Conservation (phyloP, 73 alveolate genomes). For the Paramecium octaurelia region DNA sequence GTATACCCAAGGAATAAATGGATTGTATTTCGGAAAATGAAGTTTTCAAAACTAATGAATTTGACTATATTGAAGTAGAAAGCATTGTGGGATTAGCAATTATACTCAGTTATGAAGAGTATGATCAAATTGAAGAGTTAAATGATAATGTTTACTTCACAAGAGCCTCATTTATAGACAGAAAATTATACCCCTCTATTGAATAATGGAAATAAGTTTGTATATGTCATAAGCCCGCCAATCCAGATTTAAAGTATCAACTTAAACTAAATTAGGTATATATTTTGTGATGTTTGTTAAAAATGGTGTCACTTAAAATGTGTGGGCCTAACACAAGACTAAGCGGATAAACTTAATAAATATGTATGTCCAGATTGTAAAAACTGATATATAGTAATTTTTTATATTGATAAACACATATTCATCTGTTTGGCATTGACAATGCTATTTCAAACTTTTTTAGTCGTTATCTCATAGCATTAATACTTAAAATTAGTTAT, state of each 20-base stretch:
- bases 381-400: not conserved
- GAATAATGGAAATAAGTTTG: not conserved
- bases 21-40: conserved; percentile 44
- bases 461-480: not conserved
- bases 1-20: conserved; percentile 24
- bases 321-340: conserved; percentile 26
- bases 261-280: not conserved
- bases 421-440: not conserved
- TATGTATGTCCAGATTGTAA: conserved; percentile 12
- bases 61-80: conserved; percentile 39
- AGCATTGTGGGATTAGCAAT: conserved; percentile 31
- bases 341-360: not conserved
- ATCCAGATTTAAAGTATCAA: conserved; percentile 49
- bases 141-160: conserved; percentile 36
- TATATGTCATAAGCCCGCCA: conserved; percentile 42
- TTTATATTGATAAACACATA: not conserved
- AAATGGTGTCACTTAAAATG: conserved; percentile 43
- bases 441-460: not conserved
- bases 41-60: conserved; percentile 25
- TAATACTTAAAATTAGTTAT: not conserved
- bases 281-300: conserved; percentile 15
- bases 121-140: conserved; percentile 7
- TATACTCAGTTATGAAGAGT: conserved; percentile 30
- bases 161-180: conserved; percentile 8
- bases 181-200: not conserved